Base-by-base conservation (phyloP, 192 early-diverging fungal species). In the Phycomyces blakesleeanus region DNA sequence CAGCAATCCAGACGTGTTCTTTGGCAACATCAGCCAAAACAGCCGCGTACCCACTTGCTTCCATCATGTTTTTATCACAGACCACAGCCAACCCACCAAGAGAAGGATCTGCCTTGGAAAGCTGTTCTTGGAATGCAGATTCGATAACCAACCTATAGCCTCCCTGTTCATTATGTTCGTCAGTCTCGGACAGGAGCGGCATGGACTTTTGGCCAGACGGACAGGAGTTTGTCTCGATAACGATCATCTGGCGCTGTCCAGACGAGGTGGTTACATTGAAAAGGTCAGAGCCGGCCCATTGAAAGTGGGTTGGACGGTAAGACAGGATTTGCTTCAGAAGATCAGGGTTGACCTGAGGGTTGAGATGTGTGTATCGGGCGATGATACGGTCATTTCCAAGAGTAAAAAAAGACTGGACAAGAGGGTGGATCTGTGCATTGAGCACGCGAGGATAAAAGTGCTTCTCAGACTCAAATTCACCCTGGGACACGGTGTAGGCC, bases 191-290 rank as follows among this genome's bases (percentile, higher is more conserved):
- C 12, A 94, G 66, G 2, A 91, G 72, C 10, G 92, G 92, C 92
- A 94, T 94, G 6, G 92, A 94, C 68, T 94, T 94, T 75, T 89
- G 91, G 25, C 92, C 92, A 20, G 89, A 91, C 5, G 92, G 92
- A 61, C 92, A 94, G 47, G 91, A 92, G 72, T 94, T 94, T 41
- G 92, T 94, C 68, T 94, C 92, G 25, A 94, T 86, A 42, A 94
- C 85, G 73, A 94, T 92, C 92, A 94, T 94, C 73, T 94, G 92
- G 37, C 90, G 84, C 62, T 90, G 89, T 10, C 92, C 92, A 49
- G 74, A 80, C 7, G 87, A 79, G 16, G 91, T 94, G 1, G 91
- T 92, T 38, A 92, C 86, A 78, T 92, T 91, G 77, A 94, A 93
- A 39, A 94, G 75, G 78, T 94, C 92, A 2, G 88, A 91, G 26